phyloP scores from a whole-genome alignment of 495 filamentous ascomycete genomes.

The Xylaria venustula region DNA sequence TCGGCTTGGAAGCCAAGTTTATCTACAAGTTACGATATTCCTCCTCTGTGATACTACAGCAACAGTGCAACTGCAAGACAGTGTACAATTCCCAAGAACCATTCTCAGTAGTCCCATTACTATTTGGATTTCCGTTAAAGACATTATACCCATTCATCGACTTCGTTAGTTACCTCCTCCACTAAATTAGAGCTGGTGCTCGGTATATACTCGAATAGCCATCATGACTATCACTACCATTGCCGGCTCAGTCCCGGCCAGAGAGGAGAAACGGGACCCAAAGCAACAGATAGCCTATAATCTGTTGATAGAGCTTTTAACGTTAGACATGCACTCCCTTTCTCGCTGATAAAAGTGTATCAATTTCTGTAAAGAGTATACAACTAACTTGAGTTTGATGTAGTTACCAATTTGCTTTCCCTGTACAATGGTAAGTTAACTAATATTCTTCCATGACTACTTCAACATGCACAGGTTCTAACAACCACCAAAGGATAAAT shows the following conservation, averaged over 20 bases:
- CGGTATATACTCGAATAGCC: neutral
- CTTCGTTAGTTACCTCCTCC: neutral
- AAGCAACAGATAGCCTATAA: conserved; percentile 11
- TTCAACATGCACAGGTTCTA: neutral
- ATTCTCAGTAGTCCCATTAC: too few relatives aligned
- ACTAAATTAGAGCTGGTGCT: neutral
- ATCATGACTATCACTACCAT: neutral
- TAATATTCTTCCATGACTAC: too few relatives aligned
- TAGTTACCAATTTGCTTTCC: conserved; percentile 10
- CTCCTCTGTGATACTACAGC: neutral
- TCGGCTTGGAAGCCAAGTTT: neutral
- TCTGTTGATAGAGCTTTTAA: conserved; percentile 13
- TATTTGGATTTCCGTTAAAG: too few relatives aligned
- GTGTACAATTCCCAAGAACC: too few relatives aligned
- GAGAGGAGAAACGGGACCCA: neutral
- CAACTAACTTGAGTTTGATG: neutral
- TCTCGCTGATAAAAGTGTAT: neutral
- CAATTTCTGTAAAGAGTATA: neutral
- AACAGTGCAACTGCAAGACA: neutral
- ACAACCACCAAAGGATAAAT: neutral
- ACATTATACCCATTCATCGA: too few relatives aligned
- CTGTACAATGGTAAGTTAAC: conserved; percentile 5
- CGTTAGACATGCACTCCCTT: neutral
- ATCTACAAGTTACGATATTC: neutral
- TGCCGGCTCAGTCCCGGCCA: neutral